Base-by-base conservation (phyloP, 2,329 filamentous ascomycete species). In the Claviceps humidiphila region DNA sequence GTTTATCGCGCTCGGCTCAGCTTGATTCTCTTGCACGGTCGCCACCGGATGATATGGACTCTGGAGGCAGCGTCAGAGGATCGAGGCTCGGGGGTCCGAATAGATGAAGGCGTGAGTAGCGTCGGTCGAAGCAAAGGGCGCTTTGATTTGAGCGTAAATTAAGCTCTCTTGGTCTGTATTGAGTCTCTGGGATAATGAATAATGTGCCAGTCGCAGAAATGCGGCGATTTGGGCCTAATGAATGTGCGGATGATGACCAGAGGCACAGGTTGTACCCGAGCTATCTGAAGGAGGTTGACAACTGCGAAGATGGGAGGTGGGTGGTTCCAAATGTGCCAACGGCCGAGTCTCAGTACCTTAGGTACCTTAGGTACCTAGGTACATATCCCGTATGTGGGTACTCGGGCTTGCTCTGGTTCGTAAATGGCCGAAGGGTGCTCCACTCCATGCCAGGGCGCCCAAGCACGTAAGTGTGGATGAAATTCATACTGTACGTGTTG, bases 341-440 rank as follows among this genome's bases (percentile, higher is more conserved):
- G 34, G 38, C 37, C 9, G 13, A 53, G n/a, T 42, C 41, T 44
- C 17, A 20, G 47, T 43, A 50, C 55, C 54, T 20, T 22, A 24
- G 22, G 22, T 24, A 22, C 20, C 20, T 22, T 22, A 24, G 22
- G 22, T 22, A 22, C 22, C 22, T 22, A 22, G 22, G 22, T 24
- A 24, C 41, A 13, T 20, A 11, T 26, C 20, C 42, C 24, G 20
- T 22, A 24, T 16, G 42, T 26, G 42, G 40, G 39, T 40, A n/a
- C 39, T n/a, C n/a, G 51, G 37, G 51, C 57, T 49, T 43, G 51
- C 52, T 56, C 53, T 38, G 54, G 56, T 49, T 49, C 34, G 51
- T 55, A 52, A 52, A 49, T 52, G 53, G 51, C 48, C 53, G 52
- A 51, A 17, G 44, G 44, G n/a, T 43, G 54, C 47, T 49, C 54